Base-by-base conservation (phyloP, 2,329 filamentous ascomycete genomes). In the Epichloe aotearoae region DNA sequence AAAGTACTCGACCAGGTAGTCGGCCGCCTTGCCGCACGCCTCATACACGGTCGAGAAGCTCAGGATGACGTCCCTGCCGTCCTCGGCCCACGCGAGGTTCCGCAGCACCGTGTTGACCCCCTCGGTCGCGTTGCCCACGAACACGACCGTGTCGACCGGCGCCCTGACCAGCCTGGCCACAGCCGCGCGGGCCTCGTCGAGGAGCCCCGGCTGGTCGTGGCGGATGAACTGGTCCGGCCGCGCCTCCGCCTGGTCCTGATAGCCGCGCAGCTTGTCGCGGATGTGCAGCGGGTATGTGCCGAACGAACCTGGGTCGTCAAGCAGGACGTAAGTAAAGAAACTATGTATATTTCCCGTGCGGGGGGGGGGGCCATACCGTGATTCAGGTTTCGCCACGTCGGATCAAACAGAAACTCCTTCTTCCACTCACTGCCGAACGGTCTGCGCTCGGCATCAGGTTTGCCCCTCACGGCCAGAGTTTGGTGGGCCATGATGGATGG, bases 31-130 rank as follows among this genome's bases (percentile, higher is more conserved):
- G 51, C 82, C 84, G 62, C 88, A 89, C 1, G 80, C 82, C 51
- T 82, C 82, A 63, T 95, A 95, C 49, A 89, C 77, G 40, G 86
- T 88, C 38, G 76, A 77, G 62, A 95, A 94, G 65, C 82, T 84
- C 43, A 95, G 59, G 55, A 94, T 85, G 54, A 84, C 81, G 62
- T 96, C 90, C 23, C 80, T 78, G 54, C 89, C 84, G 54, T 84
- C 83, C 0, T 72, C 64, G 38, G 78, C 64, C 74, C 83, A 95
- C 1, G 63, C 61, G 2, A 96, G 66, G 62, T 85, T 90, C 41
- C 84, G 80, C n/a, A 95, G 75, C 5, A 95, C 79, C 0, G 82
- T 86, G 67, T 93, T 91, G 45, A 89, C 68, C 23, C 80, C 87
- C 0, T 78, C 83, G 0, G 88, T 94, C 12, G 89, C 88, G 63